Base-by-base conservation (phyloP, 768 basidiomycete genomes). In the Lentinus brumalis region DNA sequence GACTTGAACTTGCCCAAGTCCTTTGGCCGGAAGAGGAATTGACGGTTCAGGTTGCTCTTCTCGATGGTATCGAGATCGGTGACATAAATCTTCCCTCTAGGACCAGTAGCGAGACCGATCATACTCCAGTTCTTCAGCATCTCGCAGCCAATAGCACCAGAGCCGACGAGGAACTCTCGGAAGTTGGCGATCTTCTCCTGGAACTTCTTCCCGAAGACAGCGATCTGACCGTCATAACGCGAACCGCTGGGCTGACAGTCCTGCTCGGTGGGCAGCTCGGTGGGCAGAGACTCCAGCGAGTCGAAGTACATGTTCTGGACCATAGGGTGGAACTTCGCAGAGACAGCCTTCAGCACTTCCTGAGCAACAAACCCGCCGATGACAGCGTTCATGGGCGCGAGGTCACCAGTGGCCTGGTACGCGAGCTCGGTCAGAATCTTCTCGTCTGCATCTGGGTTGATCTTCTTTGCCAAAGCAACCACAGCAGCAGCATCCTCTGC, bases 41-140 rank as follows among this genome's bases (percentile, higher is more conserved):
- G 97, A 59, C 97, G 81, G 75, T 99, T 99, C 57, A 99, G 76
- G 74, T 99, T 99, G 68, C 92, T 95, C 84, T 99, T 99, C 80
- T 99, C 97, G 72, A 99, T 99, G 32, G 96, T 98, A 74, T 99
- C 97, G 68, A 99, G 76, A 74, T 99, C 97, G 5, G 97, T 98
- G 57, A 98, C 93, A 68, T 96, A 87, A 58, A 99, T 92, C 53
- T 82, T 76, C 10, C 92, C 97, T 44, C 86, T 80, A 15, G 84
- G 79, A 11, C 92, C 92, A 32, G 88, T 84, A 7, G 85, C 96
- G 49, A 99, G 78, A 62, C 97, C 97, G 83, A 98, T 96, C 94
- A 98, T 92, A 66, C 92, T 91, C 97, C 97, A 99, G 76, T 98
- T 99, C 82, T 99, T 99, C 69, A 99, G 78, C 97, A 98, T 98